Base-by-base conservation (phyloP, 306 rosid species). In the Cucurbita argyrosperma region DNA sequence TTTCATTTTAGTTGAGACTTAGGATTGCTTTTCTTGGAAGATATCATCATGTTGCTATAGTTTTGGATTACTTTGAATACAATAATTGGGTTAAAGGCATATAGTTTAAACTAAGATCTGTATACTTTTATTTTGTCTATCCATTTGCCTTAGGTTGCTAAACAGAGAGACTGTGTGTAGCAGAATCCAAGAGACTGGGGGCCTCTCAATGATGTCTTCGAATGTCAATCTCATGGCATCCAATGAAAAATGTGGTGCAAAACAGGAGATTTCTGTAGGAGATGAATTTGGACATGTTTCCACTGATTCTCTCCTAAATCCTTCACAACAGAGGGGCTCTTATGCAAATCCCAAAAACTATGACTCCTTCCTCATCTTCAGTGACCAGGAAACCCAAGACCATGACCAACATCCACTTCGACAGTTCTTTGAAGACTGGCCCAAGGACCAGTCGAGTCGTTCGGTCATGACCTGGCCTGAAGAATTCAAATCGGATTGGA, bases 251-350 rank as follows among this genome's bases (percentile, higher is more conserved):
- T 35, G 72, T 68, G 39, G 72, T 67, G 42, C 13, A 47, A 68
- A 68, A 68, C 73, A 68, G 13, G 73, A 46, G 18, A 68, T 68
- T 37, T 50, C 64, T 35, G 23, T 62, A 55, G 83, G 71, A 76
- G 83, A 62, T 65, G 85, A 51, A 79, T 83, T 76, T 68, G 89
- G 89, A 49, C 79, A 79, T 59, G 89, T 83, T 75, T 74, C 83
- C 47, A 81, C 85, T 0, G 85, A 79, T 83, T 81, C 88, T 71
- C 86, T 85, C 68, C 79, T 76, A 51, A 82, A 85, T 78, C 86
- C 86, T 30, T 81, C 85, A 39, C 84, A 81, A 26, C 84, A 81
- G 51, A 74, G 82, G 77, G 73, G 59, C 74, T 50, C 85, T 56
- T 79, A 64, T 82, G 40, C 79, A 21, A 77, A 73, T 66, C 51